phyloP scores from a whole-genome alignment of 495 filamentous ascomycete species.

The Choiromyces venosus region DNA sequence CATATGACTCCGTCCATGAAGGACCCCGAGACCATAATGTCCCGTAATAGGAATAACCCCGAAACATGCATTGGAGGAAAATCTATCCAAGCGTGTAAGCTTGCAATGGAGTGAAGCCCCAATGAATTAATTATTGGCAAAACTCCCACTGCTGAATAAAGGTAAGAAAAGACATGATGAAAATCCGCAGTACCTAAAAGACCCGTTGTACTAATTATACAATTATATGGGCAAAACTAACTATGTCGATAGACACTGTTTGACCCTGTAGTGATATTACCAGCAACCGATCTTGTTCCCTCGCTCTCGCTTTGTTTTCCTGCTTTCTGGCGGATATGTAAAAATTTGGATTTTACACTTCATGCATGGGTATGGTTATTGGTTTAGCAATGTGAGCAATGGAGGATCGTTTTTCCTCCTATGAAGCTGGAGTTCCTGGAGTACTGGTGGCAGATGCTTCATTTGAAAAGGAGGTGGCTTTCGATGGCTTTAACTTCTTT shows the following conservation, averaged over 20 bases:
- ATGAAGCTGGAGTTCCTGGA: constrained; percentile 36
- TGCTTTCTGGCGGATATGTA: neutral
- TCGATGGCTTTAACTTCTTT: constrained; percentile 49
- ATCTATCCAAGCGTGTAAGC: neutral
- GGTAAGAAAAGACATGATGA: neutral
- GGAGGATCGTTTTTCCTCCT: constrained; percentile 3
- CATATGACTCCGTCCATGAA: constrained; percentile 39
- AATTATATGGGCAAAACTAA: neutral
- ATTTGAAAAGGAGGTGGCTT: constrained; percentile 42
- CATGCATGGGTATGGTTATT: neutral
- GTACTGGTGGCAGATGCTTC: constrained; percentile 35
- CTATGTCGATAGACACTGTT: constrained; percentile 1
- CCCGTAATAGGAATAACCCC: constrained; percentile 49
- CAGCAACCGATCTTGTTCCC: neutral
- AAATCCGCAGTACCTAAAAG: neutral
- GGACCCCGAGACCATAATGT: constrained; percentile 76
- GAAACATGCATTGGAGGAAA: constrained; percentile 40
- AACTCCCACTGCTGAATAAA: neutral
- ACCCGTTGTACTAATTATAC: neutral
- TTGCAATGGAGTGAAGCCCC: neutral
- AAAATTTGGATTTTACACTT: neutral
- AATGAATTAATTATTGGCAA: neutral
- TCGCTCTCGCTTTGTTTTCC: neutral
- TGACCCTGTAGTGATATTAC: neutral
- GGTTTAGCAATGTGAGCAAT: neutral